Evolutionary conservation across 2,329 filamentous ascomycete genomes (phyloP).

Genomic region (Pseudopyrenochaeta lycopersici): DNA sequence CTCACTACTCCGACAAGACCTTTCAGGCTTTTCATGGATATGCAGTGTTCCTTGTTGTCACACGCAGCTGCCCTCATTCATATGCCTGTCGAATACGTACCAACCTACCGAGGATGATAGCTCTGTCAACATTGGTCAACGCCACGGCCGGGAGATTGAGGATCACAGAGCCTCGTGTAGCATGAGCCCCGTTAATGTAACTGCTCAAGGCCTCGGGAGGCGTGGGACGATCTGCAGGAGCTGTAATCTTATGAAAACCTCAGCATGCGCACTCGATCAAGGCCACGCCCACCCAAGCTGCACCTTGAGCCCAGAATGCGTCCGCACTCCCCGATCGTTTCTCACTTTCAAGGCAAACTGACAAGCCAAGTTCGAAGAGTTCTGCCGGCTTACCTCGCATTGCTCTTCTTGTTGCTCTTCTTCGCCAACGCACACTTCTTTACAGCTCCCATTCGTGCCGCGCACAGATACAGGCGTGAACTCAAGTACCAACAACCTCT

Average conservation of each 20-base stretch:
- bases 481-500: conserved; percentile 45
- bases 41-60: conserved; percentile 16
- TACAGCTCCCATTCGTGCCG: conserved; percentile 43
- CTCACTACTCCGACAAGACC: conserved; percentile 14
- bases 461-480: conserved; percentile 44
- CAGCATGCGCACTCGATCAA: conserved; percentile 46
- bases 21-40: conserved; percentile 10
- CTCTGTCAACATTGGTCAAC: conserved; percentile 9
- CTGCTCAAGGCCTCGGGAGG: conserved; percentile 14
- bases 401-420: conserved; percentile 42
- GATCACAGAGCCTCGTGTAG: conserved; percentile 13
- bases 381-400: conserved; percentile 42
- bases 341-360: conserved; percentile 43
- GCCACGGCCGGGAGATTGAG: conserved; percentile 3
- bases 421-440: conserved; percentile 45
- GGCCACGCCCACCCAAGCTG: conserved; percentile 45
- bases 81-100: conserved; percentile 7
- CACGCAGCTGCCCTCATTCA: background rate
- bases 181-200: conserved; percentile 21
- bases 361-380: conserved; percentile 47
- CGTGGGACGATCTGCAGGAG: conserved; percentile 18
- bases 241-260: conserved; percentile 37
- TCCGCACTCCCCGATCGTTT: conserved; percentile 42
- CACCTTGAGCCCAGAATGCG: conserved; percentile 43
- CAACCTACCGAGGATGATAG: conserved; percentile 15